Base-by-base conservation (phyloP, 164 flowering plant genomes). In the Nelumbo lutea region DNA sequence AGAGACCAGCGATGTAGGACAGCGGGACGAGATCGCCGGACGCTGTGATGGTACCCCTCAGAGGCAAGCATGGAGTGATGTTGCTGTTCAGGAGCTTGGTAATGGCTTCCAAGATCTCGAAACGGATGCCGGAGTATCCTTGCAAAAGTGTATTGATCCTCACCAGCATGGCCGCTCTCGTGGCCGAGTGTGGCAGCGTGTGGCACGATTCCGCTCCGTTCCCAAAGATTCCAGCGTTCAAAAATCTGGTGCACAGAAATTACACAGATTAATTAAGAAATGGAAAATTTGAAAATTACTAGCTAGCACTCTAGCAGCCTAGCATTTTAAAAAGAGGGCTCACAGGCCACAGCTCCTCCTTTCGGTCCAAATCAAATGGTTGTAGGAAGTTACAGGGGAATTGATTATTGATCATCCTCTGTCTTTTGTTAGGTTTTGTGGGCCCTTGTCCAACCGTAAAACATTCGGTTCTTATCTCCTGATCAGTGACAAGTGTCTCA, bases 71-170 rank as follows among this genome's bases (percentile, higher is more conserved):
- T 11, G 92, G 92, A 11, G 87, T 84, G 39, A 88, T 73, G 74
- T 80, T 80, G 68, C 75, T 69, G 65, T 88, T 88, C 40, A 88
- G 80, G 10, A 88, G 69, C 71, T 78, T 76, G 1, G 85, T 58
- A 7, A 85, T 83, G 68, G 91, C 84, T 71, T 87, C 89, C 59
- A 88, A n/a, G 42, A 88, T 82, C 66, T 88, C 92, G 62, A 83
- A 88, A 3, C 92, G 76, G 61, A 88, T 88, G 58, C 92, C 92
- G 0, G 92, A 88, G 76, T 83, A 86, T 6, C 92, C 92, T 61
- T 88, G 92, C 15, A 88, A 83, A 9, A 88, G 81, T 1, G 88
- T 86, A 72, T 86, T 86, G 81, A 83, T 80, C 58, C 91, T 76
- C 1, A 87, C 89, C 5, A 88, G 69, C 88, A 88, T 88, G 10